These are phyloP conservation scores for Penicillium herquei DNA, from an alignment of 495 filamentous ascomycete genomes.

Conservation along the genomic window DNA sequence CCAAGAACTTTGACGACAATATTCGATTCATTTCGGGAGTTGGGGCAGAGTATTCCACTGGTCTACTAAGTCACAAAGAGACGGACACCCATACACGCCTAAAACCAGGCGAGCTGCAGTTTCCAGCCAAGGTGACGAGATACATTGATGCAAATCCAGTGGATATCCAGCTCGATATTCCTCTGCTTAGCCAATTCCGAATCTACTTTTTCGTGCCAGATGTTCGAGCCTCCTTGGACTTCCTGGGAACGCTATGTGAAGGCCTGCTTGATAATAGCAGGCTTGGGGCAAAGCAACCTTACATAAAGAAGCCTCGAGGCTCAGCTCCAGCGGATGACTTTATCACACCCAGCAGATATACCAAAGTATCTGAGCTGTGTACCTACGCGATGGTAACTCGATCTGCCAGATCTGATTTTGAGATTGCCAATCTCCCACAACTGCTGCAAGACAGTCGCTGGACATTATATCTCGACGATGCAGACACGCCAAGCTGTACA, in stretches of 20 bases:
- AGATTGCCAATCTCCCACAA: constrained; percentile 58
- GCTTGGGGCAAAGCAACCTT: constrained; percentile 53
- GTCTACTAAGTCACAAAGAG: constrained; percentile 51
- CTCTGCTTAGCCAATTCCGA: constrained; percentile 65
- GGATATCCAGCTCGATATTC: constrained; percentile 70
- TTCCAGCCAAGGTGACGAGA: constrained; percentile 61
- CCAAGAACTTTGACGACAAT: constrained; percentile 63
- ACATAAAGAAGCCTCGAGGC: constrained; percentile 49
- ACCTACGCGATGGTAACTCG: constrained; percentile 59
- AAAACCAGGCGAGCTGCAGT: constrained; percentile 57
- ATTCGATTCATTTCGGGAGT: constrained; percentile 67
- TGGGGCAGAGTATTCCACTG: constrained; percentile 60
- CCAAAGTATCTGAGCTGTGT: constrained; percentile 54
- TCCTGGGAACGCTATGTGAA: constrained; percentile 54
- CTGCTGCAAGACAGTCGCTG: constrained; percentile 59
- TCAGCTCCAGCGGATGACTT: constrained; percentile 54
- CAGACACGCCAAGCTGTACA: constrained; percentile 52
- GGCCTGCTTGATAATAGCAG: constrained; percentile 27
- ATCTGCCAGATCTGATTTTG: constrained; percentile 54
- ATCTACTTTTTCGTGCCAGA: constrained; percentile 63
- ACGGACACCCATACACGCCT: constrained; percentile 16
- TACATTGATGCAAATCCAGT: constrained; percentile 71
- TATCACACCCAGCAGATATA: constrained; percentile 59
- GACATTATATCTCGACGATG: constrained; percentile 66
- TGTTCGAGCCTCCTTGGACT: constrained; percentile 47